Conservation (phyloP, 83 land plant species). For the Diphasiastrum complanatum region DNA sequence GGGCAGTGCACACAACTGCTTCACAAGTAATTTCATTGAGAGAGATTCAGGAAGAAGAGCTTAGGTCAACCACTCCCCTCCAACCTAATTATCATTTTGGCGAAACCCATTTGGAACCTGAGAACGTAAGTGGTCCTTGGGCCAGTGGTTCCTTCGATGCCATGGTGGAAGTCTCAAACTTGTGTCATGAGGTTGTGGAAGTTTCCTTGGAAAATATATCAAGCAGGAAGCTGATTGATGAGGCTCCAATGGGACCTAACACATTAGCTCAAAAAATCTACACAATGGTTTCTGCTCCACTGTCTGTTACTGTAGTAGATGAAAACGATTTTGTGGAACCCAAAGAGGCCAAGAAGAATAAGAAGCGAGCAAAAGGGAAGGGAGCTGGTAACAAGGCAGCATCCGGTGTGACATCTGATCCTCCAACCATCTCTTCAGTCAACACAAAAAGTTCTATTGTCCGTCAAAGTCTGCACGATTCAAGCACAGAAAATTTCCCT, state of each 20-base stretch:
- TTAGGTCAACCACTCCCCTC: not conserved
- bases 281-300: not conserved
- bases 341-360: conserved; percentile 37
- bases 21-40: conserved; percentile 21
- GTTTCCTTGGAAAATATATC: too few relatives aligned
- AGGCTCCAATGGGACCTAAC: not conserved
- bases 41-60: conserved; percentile 36
- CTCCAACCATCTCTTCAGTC: not conserved
- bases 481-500: conserved; percentile 9
- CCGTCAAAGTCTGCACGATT: conserved; percentile 3
- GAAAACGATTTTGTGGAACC: conserved; percentile 38
- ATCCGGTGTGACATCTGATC: conserved; percentile 1
- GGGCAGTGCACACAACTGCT: conserved; percentile 12
- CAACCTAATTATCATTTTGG: not conserved
- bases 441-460: conserved; percentile 4
- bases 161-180: too few relatives aligned
- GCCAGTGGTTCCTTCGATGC: too few relatives aligned
- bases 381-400: conserved; percentile 7
- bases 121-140: not conserved
- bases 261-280: not conserved
- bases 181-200: too few relatives aligned
- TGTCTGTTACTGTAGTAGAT: conserved; percentile 5
- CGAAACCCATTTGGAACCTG: too few relatives aligned
- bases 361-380: conserved; percentile 33
- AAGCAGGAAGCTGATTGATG: too few relatives aligned